Evolutionary conservation across 1,284 basidiomycete genomes (phyloP), one percentile per base, ranked within the genome.

Genomic region (Golubevia pallescens): DNA sequence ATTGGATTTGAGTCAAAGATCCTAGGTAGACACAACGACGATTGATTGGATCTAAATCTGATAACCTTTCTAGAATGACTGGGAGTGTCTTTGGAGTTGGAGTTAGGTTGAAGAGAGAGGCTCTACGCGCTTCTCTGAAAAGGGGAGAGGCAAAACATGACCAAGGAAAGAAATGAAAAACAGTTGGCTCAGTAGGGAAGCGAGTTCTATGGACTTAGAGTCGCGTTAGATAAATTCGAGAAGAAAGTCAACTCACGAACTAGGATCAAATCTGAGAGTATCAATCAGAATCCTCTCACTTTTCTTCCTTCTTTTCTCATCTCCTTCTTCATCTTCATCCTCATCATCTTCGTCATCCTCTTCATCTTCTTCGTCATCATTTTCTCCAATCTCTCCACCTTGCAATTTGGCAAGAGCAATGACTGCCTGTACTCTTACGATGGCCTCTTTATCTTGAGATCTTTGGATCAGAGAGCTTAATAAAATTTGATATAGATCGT

Each of bases 121-220:
- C 92, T 21, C 94, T 90, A 13, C 96, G 93, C 6, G 97, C 95
- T 77, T 98, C 95, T 1, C 93, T 95, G 79, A n/a, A n/a, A n/a
- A n/a, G n/a, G n/a, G n/a, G n/a, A n/a, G n/a, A n/a, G n/a, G n/a
- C n/a, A n/a, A n/a, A n/a, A n/a, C n/a, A n/a, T n/a, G n/a, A n/a
- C n/a, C n/a, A n/a, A 2, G 20, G 48, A 23, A 34, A 51, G 23
- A 5, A 14, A 7, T 56, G 0, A 32, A 21, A n/a, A n/a, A n/a
- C n/a, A n/a, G n/a, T n/a, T n/a, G n/a, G n/a, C n/a, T n/a, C n/a
- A n/a, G n/a, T n/a, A n/a, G n/a, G n/a, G n/a, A n/a, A n/a, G n/a
- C n/a, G n/a, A n/a, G n/a, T n/a, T n/a, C n/a, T n/a, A n/a, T n/a
- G n/a, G n/a, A n/a, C n/a, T n/a, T n/a, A n/a, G n/a, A n/a, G n/a